Base-by-base conservation (phyloP, 1,139 yeast genomes). In the Hemisphaericaspora xylanilytica region DNA sequence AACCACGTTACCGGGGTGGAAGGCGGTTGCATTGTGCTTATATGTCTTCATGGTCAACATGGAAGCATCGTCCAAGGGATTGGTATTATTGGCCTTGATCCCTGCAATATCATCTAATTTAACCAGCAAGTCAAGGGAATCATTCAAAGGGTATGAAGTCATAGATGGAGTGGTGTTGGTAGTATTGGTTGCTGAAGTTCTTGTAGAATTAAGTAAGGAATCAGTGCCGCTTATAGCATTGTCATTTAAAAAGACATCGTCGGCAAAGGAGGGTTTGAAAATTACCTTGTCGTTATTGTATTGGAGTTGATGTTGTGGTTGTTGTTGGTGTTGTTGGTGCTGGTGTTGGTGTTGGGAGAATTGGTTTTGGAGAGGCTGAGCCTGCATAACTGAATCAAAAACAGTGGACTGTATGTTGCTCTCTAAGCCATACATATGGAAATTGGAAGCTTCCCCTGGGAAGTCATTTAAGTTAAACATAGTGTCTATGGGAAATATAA, bases 381-480 rank as follows among this genome's bases (percentile, higher is more conserved):
- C 7, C 13, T 32, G 35, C 13, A 32, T 17, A 5, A 17, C n/a
- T 10, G 22, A 10, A 11, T 29, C 35, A 15, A 32, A 32, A 10
- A 28, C 9, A 11, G 28, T 11, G 3, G 33, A 31, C 35, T 31
- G 37, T 17, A 30, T 30, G 33, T 27, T 35, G 28, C 18, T 31
- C 21, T 35, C 37, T 26, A 35, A 35, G 10, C 33, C 37, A 7
- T 28, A 17, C 28, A 29, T 16, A 18, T 35, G 37, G 14, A 22
- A 35, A 15, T 35, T 22, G n/a, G 37, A 13, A 17, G 24, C 32
- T 20, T 35, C 37, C 24, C 29, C 33, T 22, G 20, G 33, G 29
- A 29, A 35, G 29, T 35, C 37, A 12, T 31, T 16, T 14, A 28
- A 35, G 31, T 18, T 35, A 13, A 35, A 35, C 37, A 35, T 35